Percentiles rank a stretch among this genome's conserved stretches.
Evolutionary conservation across 495 filamentous ascomycete species (phyloP).

Genomic region (Lasiosphaeris hirsuta): DNA sequence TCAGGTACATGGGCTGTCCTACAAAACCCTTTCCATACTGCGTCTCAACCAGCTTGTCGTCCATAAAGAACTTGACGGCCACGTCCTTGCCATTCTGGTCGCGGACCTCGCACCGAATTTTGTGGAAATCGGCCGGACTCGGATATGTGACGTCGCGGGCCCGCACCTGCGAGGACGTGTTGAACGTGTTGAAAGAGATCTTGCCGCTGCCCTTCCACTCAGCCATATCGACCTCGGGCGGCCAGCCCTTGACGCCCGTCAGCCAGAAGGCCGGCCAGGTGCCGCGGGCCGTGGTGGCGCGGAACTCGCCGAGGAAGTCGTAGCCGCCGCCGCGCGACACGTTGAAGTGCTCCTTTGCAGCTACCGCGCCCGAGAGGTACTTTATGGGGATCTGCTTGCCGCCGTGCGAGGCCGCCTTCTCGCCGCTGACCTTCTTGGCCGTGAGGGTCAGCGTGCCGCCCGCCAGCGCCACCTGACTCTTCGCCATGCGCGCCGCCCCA

Average conservation of each 20-base stretch:
- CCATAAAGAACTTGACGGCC: slow-evolving; percentile 52
- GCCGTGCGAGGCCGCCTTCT: slow-evolving; percentile 38
- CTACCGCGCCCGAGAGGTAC: slow-evolving; percentile 51
- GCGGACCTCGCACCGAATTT: slow-evolving; percentile 47
- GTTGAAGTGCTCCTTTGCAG: slow-evolving; percentile 47
- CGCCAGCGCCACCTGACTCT: slow-evolving; percentile 33
- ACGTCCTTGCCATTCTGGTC: slow-evolving; percentile 54
- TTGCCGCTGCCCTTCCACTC: slow-evolving; percentile 62
- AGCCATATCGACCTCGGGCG: slow-evolving; percentile 59
- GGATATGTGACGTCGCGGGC: slow-evolving; percentile 50
- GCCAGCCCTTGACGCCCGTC: slow-evolving; percentile 59
- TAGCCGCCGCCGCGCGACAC: slow-evolving; percentile 48
- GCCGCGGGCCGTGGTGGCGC: slow-evolving; percentile 48
- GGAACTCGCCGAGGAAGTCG: slow-evolving; percentile 51
- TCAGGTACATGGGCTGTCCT: slow-evolving; percentile 48
- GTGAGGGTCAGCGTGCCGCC: slow-evolving; percentile 43
- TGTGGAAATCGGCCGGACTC: slow-evolving; percentile 46
- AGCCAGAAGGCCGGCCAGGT: slow-evolving; percentile 66
- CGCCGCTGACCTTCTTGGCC: slow-evolving; percentile 42
- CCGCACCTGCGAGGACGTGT: slow-evolving; percentile 47
- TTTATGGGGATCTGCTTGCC: slow-evolving; percentile 51
- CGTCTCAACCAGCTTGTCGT: slow-evolving; percentile 46
- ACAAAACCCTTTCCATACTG: slow-evolving; percentile 51
- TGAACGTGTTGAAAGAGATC: slow-evolving; percentile 61
- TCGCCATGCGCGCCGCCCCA: slow-evolving; percentile 56